Evolutionary conservation across 2,329 filamentous ascomycete genomes (phyloP).

Genomic region (Venturia aucupariae): DNA sequence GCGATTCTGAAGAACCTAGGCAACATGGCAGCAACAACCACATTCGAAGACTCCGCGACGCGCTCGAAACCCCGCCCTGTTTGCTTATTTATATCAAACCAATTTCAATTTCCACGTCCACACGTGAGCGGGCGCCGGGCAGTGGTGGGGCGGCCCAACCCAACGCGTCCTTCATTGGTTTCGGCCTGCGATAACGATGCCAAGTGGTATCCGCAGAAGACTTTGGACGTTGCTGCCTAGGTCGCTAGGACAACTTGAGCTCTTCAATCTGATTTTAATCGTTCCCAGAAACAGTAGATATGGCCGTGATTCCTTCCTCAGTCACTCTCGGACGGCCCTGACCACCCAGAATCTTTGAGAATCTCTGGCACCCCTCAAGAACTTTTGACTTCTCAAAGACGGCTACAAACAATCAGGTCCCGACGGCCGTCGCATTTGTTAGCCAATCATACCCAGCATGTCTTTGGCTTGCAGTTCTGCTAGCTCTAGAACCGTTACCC

Average conservation of each 20-base stretch:
- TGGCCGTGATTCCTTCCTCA: neutral
- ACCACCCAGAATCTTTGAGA: neutral
- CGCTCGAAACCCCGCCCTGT: neutral
- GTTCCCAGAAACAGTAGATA: neutral
- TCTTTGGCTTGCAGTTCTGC: neutral
- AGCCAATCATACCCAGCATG: neutral
- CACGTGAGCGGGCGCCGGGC: neutral
- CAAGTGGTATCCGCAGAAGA: neutral
- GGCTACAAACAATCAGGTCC: neutral
- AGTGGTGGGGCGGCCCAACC: neutral
- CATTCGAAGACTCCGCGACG: neutral
- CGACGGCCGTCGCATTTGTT: neutral
- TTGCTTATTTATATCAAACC: neutral
- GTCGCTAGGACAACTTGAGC: neutral
- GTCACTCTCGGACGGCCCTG: neutral
- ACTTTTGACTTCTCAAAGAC: neutral
- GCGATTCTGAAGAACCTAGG: neutral
- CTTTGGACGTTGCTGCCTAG: neutral
- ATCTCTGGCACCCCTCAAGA: neutral
- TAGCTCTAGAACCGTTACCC: neutral
- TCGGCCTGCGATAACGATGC: neutral
- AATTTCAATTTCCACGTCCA: neutral
- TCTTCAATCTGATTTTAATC: neutral
- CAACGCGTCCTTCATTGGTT: neutral
- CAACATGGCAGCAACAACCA: neutral